Base-by-base conservation (phyloP, 2,329 filamentous ascomycete genomes). In the Colletotrichum sublineola region DNA sequence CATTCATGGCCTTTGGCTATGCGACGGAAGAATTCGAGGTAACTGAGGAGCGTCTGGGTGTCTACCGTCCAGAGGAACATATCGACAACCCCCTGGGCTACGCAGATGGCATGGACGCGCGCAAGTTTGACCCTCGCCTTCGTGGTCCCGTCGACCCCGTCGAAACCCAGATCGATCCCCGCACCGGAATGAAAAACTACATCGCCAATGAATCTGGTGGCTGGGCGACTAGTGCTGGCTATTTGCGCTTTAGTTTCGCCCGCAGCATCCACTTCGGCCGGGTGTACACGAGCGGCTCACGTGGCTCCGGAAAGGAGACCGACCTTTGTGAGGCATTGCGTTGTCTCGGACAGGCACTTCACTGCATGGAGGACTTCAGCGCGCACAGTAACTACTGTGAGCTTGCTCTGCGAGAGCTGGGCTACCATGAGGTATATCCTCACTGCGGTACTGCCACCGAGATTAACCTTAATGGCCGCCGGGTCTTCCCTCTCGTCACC, bases 111-210 rank as follows among this genome's bases (percentile, higher is more conserved):
- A 78, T 89, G 75, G 96, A 99, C 83, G 96, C 96, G 6, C 90
- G 94, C 73, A 89, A 93, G 77, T 95, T 90, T 78, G 96, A 98
- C 80, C 84, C 87, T 48, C 92, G 96, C 36, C 89, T 98, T 9
- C 92, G 96, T 63, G 93, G 91, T 1, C 95, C 95, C 0, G 91
- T 98, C 11, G 85, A 90, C 72, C 87, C 88, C 5, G 82, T 89
- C 52, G 94, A 96, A 78, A 89, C 93, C 29, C 90, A 93, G 72
- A 89, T 96, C 68, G 94, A 96, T 77, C 84, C 84, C 44, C 84
- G 88, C 7, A 96, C 94, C 1, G 95, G 95, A n/a, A 97, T 99
- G 96, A 99, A 98, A 83, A 98, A 98, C 81, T 99, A 99, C 81
- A 98, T 99, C 76, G 91, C 96, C 73, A 98, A 98, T 78, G 96